Conservation (phyloP, 306 rosid species). For the Cicer yamashitae region DNA sequence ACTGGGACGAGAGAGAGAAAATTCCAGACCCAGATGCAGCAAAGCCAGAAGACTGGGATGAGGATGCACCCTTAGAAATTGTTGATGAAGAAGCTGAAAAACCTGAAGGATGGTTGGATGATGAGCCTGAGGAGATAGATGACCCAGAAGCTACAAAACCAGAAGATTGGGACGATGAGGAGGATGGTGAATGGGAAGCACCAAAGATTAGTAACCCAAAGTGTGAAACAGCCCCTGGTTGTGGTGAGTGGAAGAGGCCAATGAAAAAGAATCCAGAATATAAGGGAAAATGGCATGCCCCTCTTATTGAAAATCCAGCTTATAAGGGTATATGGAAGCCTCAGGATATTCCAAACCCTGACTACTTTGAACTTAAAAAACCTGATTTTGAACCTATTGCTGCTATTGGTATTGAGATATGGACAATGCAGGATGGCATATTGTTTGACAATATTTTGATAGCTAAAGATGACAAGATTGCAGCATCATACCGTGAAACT, state of each 20-base stretch:
- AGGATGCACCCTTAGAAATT: conserved; percentile 94
- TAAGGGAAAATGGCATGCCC: conserved; percentile 95
- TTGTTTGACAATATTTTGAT: conserved; percentile 89
- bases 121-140: conserved; percentile 92
- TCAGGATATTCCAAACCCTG: conserved; percentile 82
- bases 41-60: conserved; percentile 99
- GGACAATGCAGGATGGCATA: conserved; percentile 98
- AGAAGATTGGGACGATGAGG: conserved; percentile 95
- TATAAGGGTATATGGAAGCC: conserved; percentile 98
- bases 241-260: conserved; percentile 97
- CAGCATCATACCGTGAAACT: conserved; percentile 69
- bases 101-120: conserved; percentile 98
- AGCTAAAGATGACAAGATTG: conserved; percentile 72
- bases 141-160: conserved; percentile 94
- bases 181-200: conserved; percentile 97
- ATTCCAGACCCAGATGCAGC: conserved; percentile 88
- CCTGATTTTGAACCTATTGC: conserved; percentile 87
- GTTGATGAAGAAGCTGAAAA: conserved; percentile 88
- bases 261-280: conserved; percentile 89
- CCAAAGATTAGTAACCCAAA: conserved; percentile 78
- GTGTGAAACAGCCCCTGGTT: conserved; percentile 81
- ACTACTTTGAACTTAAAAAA: conserved; percentile 71
- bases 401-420: conserved; percentile 94
- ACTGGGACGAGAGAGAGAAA: conserved; percentile 95
- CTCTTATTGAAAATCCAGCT: conserved; percentile 83